phyloP scores from a whole-genome alignment of 1,284 basidiomycete species.

The Cryptococcus sp. region DNA sequence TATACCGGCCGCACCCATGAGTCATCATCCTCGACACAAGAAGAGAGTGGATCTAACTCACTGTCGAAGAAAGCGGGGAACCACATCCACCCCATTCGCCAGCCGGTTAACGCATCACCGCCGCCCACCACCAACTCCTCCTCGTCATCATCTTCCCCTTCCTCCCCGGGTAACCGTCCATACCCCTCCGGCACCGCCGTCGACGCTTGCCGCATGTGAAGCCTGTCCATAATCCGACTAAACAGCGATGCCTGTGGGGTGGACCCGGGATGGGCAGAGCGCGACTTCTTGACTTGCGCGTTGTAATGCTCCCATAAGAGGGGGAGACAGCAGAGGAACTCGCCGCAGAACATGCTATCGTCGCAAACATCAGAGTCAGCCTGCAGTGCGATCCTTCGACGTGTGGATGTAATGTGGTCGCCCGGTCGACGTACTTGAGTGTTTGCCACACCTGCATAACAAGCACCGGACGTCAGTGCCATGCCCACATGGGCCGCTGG shows the following conservation, averaged over 20 bases:
- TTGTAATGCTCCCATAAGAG: constrained; percentile 62
- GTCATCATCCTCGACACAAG: not conserved
- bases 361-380: constrained; percentile 21
- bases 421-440: constrained; percentile 65
- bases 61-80: constrained; percentile 51
- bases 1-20: too few species aligned
- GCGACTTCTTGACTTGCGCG: constrained; percentile 5
- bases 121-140: constrained; percentile 6
- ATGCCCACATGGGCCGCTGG: too few species aligned
- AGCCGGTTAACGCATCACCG: constrained; percentile 29
- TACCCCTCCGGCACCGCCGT: constrained; percentile 22
- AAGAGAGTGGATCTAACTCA: constrained; percentile 35
- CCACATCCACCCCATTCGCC: constrained; percentile 44
- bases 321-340: constrained; percentile 86
- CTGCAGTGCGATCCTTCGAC: too few species aligned
- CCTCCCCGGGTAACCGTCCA: constrained; percentile 34
- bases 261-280: not conserved
- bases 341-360: constrained; percentile 64
- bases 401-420: not conserved
- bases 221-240: constrained; percentile 21
- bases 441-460: constrained; percentile 72
- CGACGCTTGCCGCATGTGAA: constrained; percentile 18
- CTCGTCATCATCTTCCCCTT: constrained; percentile 17
- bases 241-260: constrained; percentile 19
- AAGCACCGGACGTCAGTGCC: too few species aligned